Percentiles rank a stretch among this genome's conserved stretches.
Evolutionary conservation across 345 rosid genomes (phyloP).

Genomic region (Aquilaria malaccensis): DNA sequence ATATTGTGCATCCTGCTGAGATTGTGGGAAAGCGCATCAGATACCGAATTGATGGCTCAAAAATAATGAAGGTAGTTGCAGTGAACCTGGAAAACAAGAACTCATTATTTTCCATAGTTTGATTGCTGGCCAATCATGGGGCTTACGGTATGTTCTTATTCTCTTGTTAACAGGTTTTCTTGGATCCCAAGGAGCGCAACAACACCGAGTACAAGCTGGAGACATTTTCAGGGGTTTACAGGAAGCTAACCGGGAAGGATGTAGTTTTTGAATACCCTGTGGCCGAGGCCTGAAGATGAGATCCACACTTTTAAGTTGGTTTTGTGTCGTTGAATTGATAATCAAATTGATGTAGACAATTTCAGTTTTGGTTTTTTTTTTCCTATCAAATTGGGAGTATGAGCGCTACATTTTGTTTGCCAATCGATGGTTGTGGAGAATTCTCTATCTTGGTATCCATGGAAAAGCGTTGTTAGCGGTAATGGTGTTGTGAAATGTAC

Average conservation of each 20-base stretch:
- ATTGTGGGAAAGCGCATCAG: constrained; percentile 80
- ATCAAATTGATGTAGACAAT: constrained; percentile 6
- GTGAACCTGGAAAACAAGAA: not conserved
- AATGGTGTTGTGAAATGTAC: too few relatives aligned
- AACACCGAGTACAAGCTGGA: constrained; percentile 80
- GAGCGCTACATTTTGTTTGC: too few relatives aligned
- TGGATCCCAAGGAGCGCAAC: constrained; percentile 75
- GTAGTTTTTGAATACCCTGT: constrained; percentile 79
- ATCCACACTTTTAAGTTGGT: not conserved
- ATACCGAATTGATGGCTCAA: constrained; percentile 78
- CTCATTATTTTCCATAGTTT: not conserved
- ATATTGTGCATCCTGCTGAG: constrained; percentile 82
- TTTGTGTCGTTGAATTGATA: constrained; percentile 13
- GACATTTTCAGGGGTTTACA: constrained; percentile 66
- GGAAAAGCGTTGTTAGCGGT: too few relatives aligned
- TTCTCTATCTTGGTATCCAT: too few relatives aligned
- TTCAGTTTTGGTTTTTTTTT: too few relatives aligned
- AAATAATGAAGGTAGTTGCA: constrained; percentile 50
- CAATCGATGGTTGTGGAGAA: too few relatives aligned
- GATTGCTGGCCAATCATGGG: not conserved
- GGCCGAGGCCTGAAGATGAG: constrained; percentile 41
- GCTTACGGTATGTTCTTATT: not conserved
- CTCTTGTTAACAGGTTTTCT: constrained; percentile 37
- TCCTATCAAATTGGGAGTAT: too few relatives aligned
- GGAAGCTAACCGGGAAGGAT: constrained; percentile 82